A percentile compares a stretch with the other conserved stretches of the same genome.
Conservation (phyloP, 2,329 filamentous ascomycete genomes). For the Pseudopithomyces maydicus region DNA sequence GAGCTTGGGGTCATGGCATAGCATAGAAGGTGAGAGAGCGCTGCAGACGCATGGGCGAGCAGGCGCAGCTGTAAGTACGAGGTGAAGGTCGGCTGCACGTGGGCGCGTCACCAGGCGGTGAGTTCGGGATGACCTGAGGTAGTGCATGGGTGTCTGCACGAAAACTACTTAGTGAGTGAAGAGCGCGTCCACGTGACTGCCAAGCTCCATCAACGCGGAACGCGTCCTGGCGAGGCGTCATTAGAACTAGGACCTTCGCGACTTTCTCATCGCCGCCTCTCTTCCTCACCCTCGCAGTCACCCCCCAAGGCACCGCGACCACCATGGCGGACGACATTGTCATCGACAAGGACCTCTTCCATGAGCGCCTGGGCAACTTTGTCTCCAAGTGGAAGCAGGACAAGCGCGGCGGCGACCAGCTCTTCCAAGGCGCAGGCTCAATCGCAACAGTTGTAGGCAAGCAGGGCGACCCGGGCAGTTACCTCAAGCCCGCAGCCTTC, state of each 20-base stretch:
- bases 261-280: slow-evolving; percentile 28
- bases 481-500: slow-evolving; percentile 95
- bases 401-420: slow-evolving; percentile 81
- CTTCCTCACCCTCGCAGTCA: slow-evolving; percentile 20
- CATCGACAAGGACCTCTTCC: slow-evolving; percentile 92
- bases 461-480: slow-evolving; percentile 77
- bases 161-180: neutral
- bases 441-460: slow-evolving; percentile 94
- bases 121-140: slow-evolving; percentile 4
- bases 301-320: slow-evolving; percentile 25
- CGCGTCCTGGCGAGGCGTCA: slow-evolving; percentile 23
- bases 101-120: slow-evolving; percentile 14
- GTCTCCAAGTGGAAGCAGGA: slow-evolving; percentile 94
- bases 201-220: slow-evolving; percentile 14
- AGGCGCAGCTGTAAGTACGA: slow-evolving; percentile 1
- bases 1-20: slow-evolving; percentile 46
- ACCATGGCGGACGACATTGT: slow-evolving; percentile 75
- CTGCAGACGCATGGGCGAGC: slow-evolving; percentile 23
- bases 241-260: slow-evolving; percentile 17
- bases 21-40: slow-evolving; percentile 22
- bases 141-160: neutral
- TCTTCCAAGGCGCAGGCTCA: slow-evolving; percentile 85
- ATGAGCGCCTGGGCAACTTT: slow-evolving; percentile 87
- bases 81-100: slow-evolving; percentile 10
- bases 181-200: slow-evolving; percentile 5